Conservation (phyloP, 1,139 yeast genomes). For the Oligophagozyma castellii region DNA sequence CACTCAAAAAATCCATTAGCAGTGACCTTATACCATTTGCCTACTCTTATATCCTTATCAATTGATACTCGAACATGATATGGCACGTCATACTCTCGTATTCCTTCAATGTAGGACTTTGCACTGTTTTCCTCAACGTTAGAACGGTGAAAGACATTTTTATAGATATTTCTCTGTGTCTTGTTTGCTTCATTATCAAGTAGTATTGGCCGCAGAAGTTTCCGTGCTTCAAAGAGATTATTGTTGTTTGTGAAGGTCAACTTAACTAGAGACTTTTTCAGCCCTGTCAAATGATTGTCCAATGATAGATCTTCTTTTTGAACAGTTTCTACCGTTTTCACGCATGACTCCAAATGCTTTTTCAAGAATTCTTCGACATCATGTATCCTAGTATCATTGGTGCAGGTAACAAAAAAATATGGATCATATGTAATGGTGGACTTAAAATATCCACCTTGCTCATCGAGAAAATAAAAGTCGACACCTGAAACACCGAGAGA, state of each 20-base stretch:
- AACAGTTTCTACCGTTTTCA: conserved; percentile 44
- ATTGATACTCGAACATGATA: conserved; percentile 92
- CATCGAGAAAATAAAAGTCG: conserved; percentile 90
- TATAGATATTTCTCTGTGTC: conserved; percentile 57
- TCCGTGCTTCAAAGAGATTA: conserved; percentile 65
- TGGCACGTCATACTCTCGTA: conserved; percentile 92
- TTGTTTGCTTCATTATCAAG: conserved; percentile 50
- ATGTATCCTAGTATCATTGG: conserved; percentile 36
- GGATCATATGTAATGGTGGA: conserved; percentile 78
- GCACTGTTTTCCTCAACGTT: conserved; percentile 33
- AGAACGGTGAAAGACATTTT: conserved; percentile 5
- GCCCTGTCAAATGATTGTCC: conserved; percentile 80
- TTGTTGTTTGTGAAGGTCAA: conserved; percentile 61
- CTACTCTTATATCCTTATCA: conserved; percentile 74
- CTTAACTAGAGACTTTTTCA: conserved; percentile 48
- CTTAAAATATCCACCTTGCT: conserved; percentile 93
- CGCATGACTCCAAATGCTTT: conserved; percentile 46
- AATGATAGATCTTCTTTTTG: conserved; percentile 64
- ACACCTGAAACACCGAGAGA: conserved; percentile 75
- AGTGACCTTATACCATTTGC: conserved; percentile 87
- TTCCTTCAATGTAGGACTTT: conserved; percentile 54
- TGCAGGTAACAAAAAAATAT: conserved; percentile 64
- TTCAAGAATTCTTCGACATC: conserved; percentile 82
- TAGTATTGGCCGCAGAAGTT: conserved; percentile 54
- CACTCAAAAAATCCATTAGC: conserved; percentile 46